Evolutionary conservation across 495 filamentous ascomycete species (phyloP).

Genomic region (Lasiosphaeria hispida): DNA sequence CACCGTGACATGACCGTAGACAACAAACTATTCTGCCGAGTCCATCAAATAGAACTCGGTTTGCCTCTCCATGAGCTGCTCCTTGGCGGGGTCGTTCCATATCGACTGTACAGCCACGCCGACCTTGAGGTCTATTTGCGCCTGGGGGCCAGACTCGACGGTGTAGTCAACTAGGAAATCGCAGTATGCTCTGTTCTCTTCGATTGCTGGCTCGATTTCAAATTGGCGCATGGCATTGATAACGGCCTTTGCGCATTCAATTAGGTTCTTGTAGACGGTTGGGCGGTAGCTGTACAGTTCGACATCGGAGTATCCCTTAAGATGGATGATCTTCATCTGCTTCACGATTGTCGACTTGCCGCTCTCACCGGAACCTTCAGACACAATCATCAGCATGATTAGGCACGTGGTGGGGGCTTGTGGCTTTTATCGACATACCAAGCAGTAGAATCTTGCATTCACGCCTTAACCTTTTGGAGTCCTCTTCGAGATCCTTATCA

Average conservation of each 20-base stretch:
- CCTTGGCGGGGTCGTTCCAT: slow-evolving; percentile 87
- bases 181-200: slow-evolving; percentile 69
- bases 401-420: too few species aligned
- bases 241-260: slow-evolving; percentile 92
- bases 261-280: slow-evolving; percentile 95
- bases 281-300: slow-evolving; percentile 90
- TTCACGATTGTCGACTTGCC: slow-evolving; percentile 99
- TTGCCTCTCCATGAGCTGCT: slow-evolving; percentile 83
- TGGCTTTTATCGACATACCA: slow-evolving; percentile 58
- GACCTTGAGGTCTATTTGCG: slow-evolving; percentile 71
- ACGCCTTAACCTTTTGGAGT: slow-evolving; percentile 80
- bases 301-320: slow-evolving; percentile 91
- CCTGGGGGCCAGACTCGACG: slow-evolving; percentile 84
- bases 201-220: slow-evolving; percentile 67
- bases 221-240: slow-evolving; percentile 88
- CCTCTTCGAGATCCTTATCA: slow-evolving; percentile 88
- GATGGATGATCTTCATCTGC: slow-evolving; percentile 99
- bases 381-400: background rate
- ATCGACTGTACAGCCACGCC: slow-evolving; percentile 79
- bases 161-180: slow-evolving; percentile 83
- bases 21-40: slow-evolving; percentile 91
- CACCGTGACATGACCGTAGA: background rate
- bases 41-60: slow-evolving; percentile 99
- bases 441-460: slow-evolving; percentile 98
- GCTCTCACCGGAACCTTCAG: slow-evolving; percentile 89